Evolutionary conservation across 179 eudicot genomes (phyloP).

Genomic region (Sideroxylon spinosum): DNA sequence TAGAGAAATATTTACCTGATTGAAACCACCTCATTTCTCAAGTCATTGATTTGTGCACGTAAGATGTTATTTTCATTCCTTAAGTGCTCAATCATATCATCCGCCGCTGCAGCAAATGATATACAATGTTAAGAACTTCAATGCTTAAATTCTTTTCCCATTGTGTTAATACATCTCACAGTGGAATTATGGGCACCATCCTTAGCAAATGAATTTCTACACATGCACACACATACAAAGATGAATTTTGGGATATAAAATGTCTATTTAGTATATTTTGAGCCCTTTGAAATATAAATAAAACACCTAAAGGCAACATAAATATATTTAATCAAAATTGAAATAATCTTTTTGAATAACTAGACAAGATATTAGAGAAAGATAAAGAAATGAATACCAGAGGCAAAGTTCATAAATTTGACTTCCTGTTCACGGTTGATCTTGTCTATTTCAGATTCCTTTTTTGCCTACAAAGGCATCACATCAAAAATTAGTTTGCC

Average conservation of each 20-base stretch:
- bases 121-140: background rate
- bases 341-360: background rate
- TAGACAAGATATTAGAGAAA: background rate
- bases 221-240: background rate
- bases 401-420: conserved; percentile 43
- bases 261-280: background rate
- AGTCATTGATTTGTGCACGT: conserved; percentile 33
- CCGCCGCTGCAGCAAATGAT: conserved; percentile 56
- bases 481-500: background rate
- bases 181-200: background rate
- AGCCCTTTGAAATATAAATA: background rate
- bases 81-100: conserved; percentile 43
- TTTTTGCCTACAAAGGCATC: conserved; percentile 30
- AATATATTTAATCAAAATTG: background rate
- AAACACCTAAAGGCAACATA: background rate
- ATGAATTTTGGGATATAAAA: too few relatives aligned
- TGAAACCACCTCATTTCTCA: conserved; percentile 44
- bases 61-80: conserved; percentile 47
- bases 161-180: background rate
- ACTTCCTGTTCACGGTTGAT: conserved; percentile 54
- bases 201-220: background rate
- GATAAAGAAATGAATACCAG: conserved; percentile 28
- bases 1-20: conserved; percentile 40
- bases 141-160: background rate
- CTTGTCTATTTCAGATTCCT: conserved; percentile 41